Evolutionary conservation across 2,329 filamentous ascomycete species (phyloP), one percentile per base, ranked within the genome.

Genomic region (Cryphonectria radicalis): DNA sequence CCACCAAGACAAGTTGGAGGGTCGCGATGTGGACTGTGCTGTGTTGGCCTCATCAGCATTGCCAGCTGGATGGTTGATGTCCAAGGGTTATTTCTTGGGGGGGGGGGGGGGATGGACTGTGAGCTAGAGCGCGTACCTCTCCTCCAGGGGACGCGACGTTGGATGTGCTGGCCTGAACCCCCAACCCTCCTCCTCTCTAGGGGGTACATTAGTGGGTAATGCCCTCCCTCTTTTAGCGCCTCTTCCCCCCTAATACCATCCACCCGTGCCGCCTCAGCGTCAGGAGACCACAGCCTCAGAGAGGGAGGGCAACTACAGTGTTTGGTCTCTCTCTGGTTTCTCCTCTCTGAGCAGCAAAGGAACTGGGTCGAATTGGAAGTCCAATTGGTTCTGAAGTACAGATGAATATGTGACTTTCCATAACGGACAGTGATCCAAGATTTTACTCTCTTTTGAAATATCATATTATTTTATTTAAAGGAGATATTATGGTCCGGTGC

Each of bases 111-210:
- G 17, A 11, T 14, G 57, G 17, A 10, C 11, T 14, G 43, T 5
- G 37, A 32, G 32, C 32, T 32, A 32, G 32, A 32, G 42, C 62
- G 62, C 62, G 62, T 64, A 40, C 40, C 62, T 64, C 40, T 64
- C 17, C 28, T 32, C 32, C 43, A 43, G 62, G 37, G n/a, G n/a
- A 64, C 62, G 62, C 62, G 62, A 64, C 62, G 62, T 46, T 64
- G 32, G 59, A n/a, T 37, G 22, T n/a, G 37, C 19, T n/a, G 37
- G 62, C 37, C 62, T 63, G 32, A 25, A 25, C 60, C 60, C 60
- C 42, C 35, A n/a, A n/a, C 35, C 6, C 60, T 63, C 13, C 13
- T 19, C 37, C 17, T 7, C 43, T 22, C 43, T 22, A 50, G 40
- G 62, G 62, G 62, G 14, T 28, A 17, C 11, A 17, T 57, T 59